These are phyloP conservation scores for Candida pseudofarinosa DNA, from an alignment of 805 yeast genomes.

Conservation along the genomic window DNA sequence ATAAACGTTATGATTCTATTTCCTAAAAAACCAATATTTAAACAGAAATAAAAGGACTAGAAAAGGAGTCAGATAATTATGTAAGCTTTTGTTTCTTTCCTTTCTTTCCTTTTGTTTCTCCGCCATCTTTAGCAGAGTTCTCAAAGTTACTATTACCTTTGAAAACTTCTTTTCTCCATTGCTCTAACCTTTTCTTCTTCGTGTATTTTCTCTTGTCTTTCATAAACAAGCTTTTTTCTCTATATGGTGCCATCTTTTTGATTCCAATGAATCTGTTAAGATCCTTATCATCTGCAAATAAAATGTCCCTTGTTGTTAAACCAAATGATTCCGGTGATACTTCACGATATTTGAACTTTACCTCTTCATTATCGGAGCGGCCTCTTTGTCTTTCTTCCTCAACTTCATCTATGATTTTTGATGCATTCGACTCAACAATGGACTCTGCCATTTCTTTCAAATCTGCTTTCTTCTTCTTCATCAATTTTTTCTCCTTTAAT, in stretches of 20 bases:
- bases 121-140: constrained; percentile 23
- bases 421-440: constrained; percentile 70
- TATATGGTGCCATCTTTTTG: constrained; percentile 90
- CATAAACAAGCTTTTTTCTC: constrained; percentile 63
- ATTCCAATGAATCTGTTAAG: constrained; percentile 82
- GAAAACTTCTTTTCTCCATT: constrained; percentile 87
- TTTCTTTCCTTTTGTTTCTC: constrained; percentile 4
- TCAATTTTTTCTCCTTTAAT: constrained; percentile 50
- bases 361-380: constrained; percentile 32
- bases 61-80: too few relatives aligned
- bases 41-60: too few relatives aligned
- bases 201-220: constrained; percentile 83
- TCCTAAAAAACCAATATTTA: too few relatives aligned
- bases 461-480: constrained; percentile 59
- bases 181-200: constrained; percentile 75
- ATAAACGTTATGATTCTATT: not conserved
- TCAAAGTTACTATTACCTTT: constrained; percentile 51
- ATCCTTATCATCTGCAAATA: constrained; percentile 83
- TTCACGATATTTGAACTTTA: constrained; percentile 80
- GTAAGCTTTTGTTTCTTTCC: constrained; percentile 7
- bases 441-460: constrained; percentile 67
- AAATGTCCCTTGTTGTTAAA: constrained; percentile 76
- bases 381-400: constrained; percentile 61
- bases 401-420: constrained; percentile 63
- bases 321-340: constrained; percentile 96